Evolutionary conservation across 1,139 yeast genomes (phyloP), one percentile per base, ranked within the genome.

Genomic region (Pichia sp.): DNA sequence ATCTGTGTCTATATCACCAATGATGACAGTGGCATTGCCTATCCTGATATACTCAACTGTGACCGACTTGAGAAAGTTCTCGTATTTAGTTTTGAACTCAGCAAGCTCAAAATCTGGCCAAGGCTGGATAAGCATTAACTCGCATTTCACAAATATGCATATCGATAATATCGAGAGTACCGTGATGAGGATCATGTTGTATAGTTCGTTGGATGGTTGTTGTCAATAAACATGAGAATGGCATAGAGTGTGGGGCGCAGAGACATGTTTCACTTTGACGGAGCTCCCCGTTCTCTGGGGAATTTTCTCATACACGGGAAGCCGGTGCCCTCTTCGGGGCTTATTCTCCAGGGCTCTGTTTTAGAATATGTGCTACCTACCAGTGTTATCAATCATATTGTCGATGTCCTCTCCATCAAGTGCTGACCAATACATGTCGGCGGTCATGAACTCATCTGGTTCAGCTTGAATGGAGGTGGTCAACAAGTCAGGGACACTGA

Each of bases 1-100:
- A 17, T 44, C 45, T 15, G 32, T 22, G 20, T 45, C 40, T 23
- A 49, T 40, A 9, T 44, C 41, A 10, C 52, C 53, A 17, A 39
- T 32, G 20, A 50, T 39, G 4, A 40, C 36, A 33, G 41, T 45
- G 29, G 48, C 35, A n/a, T n/a, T n/a, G n/a, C n/a, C n/a, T n/a
- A n/a, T n/a, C n/a, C n/a, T n/a, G n/a, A n/a, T n/a, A n/a, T n/a
- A n/a, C n/a, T n/a, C n/a, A n/a, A n/a, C n/a, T n/a, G n/a, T n/a
- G n/a, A n/a, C n/a, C n/a, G n/a, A n/a, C n/a, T n/a, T n/a, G n/a
- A n/a, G n/a, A n/a, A n/a, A n/a, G n/a, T n/a, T n/a, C n/a, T n/a
- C n/a, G n/a, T n/a, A n/a, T n/a, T n/a, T n/a, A n/a, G n/a, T n/a
- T n/a, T n/a, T n/a, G n/a, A n/a, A n/a, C n/a, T n/a, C n/a, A n/a